phyloP scores from a whole-genome alignment of 1,139 yeast genomes.

The Spathaspora sp. region DNA sequence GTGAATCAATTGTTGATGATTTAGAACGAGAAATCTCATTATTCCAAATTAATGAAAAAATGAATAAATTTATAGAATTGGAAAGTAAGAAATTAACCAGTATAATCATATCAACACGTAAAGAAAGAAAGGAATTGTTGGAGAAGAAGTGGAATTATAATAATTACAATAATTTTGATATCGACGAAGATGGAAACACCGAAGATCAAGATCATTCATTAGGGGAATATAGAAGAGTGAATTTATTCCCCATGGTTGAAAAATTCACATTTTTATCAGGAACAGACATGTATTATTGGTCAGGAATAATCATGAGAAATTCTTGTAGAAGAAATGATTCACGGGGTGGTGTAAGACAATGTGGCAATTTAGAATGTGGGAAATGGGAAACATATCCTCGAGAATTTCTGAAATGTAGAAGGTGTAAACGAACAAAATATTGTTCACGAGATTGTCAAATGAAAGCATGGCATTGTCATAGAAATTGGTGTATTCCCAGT shows the following conservation, averaged over 20 bases:
- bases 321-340: constrained; percentile 88
- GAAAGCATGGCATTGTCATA: constrained; percentile 88
- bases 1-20: constrained; percentile 35
- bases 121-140: constrained; percentile 32
- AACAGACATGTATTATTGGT: constrained; percentile 91
- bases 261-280: constrained; percentile 75
- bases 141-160: constrained; percentile 53
- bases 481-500: constrained; percentile 85
- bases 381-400: constrained; percentile 90
- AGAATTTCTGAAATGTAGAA: constrained; percentile 90
- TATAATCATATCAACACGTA: constrained; percentile 33
- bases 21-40: constrained; percentile 46
- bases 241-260: constrained; percentile 88
- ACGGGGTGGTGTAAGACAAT: constrained; percentile 89
- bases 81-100: constrained; percentile 35
- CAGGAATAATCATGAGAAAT: constrained; percentile 94
- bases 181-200: constrained; percentile 30
- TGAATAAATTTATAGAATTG: constrained; percentile 31
- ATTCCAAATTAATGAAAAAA: constrained; percentile 32
- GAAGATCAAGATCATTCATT: constrained; percentile 48
- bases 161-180: constrained; percentile 53
- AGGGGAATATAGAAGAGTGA: constrained; percentile 54
- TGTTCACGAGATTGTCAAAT: constrained; percentile 92
- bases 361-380: constrained; percentile 94
- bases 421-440: constrained; percentile 93